phyloP scores from a whole-genome alignment of 805 yeast species.

The Lipomyces yamadae region DNA sequence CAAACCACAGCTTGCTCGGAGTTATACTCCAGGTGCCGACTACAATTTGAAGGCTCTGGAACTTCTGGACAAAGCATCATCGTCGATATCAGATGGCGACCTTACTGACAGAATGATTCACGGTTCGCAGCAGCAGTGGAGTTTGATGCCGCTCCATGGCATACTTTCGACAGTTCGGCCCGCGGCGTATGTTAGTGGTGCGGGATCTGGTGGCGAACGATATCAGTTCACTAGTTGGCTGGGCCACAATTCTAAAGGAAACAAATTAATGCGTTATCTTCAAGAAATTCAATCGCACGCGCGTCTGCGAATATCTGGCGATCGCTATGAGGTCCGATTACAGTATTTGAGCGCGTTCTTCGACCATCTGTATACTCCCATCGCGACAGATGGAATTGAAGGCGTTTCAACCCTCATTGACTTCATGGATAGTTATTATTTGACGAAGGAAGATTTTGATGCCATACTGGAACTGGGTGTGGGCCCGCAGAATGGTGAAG shows the following conservation, averaged over 20 bases:
- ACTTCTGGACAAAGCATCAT: conserved; percentile 77
- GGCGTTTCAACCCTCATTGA: conserved; percentile 70
- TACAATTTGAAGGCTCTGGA: conserved; percentile 55
- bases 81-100: conserved; percentile 84
- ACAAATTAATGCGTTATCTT: conserved; percentile 72
- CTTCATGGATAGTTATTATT: conserved; percentile 81
- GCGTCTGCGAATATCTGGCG: conserved; percentile 76
- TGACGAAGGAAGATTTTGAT: conserved; percentile 94
- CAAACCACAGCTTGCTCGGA: conserved; percentile 52
- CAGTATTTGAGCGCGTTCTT: conserved; percentile 67
- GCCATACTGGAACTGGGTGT: conserved; percentile 79
- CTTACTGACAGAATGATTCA: conserved; percentile 79
- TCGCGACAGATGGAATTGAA: conserved; percentile 59
- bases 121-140: conserved; percentile 52
- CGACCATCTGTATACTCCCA: conserved; percentile 61
- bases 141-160: conserved; percentile 88
- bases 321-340: conserved; percentile 72
- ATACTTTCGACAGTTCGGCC: conserved; percentile 85
- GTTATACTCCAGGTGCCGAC: conserved; percentile 45
- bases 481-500: conserved; percentile 56
- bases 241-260: conserved; percentile 29
- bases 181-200: conserved; percentile 72
- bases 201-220: conserved; percentile 60
- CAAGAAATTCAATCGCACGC: conserved; percentile 91
- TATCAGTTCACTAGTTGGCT: conserved; percentile 65